Base-by-base conservation (phyloP, 805 yeast species). In the Candida xiaguanensis region DNA sequence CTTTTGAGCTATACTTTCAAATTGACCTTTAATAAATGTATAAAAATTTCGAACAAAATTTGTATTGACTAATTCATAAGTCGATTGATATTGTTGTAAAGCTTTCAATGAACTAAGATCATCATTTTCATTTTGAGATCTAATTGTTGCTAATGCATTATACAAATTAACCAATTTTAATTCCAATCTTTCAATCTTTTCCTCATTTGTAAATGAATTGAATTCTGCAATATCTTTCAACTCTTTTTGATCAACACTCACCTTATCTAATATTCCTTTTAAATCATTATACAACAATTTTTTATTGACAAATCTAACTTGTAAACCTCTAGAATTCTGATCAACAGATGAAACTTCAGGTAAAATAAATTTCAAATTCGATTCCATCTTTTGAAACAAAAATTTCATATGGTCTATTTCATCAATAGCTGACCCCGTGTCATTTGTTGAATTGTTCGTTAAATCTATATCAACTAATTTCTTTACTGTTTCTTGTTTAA, bases 261-360 rank as follows among this genome's bases (percentile, higher is more conserved):
- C 84, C n/a, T 86, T 82, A 35, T 75, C 74, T 44, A 89, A 61
- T 33, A 89, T 70, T n/a, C 73, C 77, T 28, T 76, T 75, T 39
- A 89, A 70, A 44, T 86, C 89, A 34, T 74, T 77, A 70, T 80
- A 82, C 17, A 89, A 65, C n/a, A 72, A 56, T 51, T 85, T 86
- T 58, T 85, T 85, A 61, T 90, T 90, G 31, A 86, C 80, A 4
- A 91, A 78, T 48, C 81, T 82, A 5, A 90, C 82, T 59, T 90
- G 96, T 13, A 88, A 60, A 35, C 95, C 95, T 50, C 83, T 78
- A 2, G 90, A 80, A 53, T 82, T 85, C 25, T 70, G 68, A 53
- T 88, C 95, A 30, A 89, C 79, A 37, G 72, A 75, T 33, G 76
- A 74, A 36, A 90, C 78, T 44, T 85, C 91, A 3, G 78, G 78